Conservation (phyloP, 2,329 filamentous ascomycete species). For the Penicillium concentricum region DNA sequence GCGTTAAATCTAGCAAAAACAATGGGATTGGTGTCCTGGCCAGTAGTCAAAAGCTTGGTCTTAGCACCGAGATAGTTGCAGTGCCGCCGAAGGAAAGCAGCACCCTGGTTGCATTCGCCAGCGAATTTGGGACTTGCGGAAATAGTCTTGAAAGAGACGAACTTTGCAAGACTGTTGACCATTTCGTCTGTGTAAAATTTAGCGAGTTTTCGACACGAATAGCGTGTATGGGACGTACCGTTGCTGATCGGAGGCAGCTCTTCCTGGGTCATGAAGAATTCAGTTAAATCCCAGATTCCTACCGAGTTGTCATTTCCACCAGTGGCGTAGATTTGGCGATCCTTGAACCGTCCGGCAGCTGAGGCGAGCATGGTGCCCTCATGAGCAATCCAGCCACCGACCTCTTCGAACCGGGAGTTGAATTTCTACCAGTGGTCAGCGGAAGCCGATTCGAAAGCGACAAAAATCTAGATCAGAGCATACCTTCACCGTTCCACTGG, state of each 20-base stretch:
- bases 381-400: constrained; percentile 78
- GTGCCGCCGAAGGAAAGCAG: constrained; percentile 82
- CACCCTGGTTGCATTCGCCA: constrained; percentile 88
- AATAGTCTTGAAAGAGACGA: constrained; percentile 88
- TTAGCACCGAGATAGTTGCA: constrained; percentile 90
- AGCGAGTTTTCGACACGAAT: constrained; percentile 2
- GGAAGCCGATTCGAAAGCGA: background rate
- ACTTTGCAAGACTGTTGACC: constrained; percentile 73
- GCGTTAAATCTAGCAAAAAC: constrained; percentile 87
- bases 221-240: constrained; percentile 38
- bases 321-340: constrained; percentile 83
- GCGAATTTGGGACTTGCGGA: constrained; percentile 83
- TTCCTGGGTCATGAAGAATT: constrained; percentile 50
- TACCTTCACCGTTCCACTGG: constrained; percentile 83
- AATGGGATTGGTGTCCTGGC: constrained; percentile 81
- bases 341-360: constrained; percentile 67
- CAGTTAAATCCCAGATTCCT: constrained; percentile 78
- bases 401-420: constrained; percentile 79
- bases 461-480: constrained; percentile 28
- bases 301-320: constrained; percentile 90
- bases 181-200: constrained; percentile 50
- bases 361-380: constrained; percentile 85
- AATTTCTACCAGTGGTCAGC: constrained; percentile 53
- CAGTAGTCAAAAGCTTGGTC: constrained; percentile 84
- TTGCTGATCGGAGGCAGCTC: constrained; percentile 56